Evolutionary conservation across 768 basidiomycete species (phyloP), one percentile per base, ranked within the genome.

Genomic region (Russula ochroleuca): DNA sequence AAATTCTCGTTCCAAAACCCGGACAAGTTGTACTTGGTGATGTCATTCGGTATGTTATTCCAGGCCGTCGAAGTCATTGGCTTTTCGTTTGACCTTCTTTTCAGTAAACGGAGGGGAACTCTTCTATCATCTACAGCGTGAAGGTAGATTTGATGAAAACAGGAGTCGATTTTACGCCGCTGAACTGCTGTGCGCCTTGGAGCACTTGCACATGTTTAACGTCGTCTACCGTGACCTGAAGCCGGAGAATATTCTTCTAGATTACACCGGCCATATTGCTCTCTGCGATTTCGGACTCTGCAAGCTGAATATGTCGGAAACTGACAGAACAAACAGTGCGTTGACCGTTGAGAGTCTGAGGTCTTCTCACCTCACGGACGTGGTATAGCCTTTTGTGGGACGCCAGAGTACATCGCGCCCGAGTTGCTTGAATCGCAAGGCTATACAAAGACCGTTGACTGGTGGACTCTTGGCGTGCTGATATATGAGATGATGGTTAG

Each of bases 1-100:
- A 98, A 99, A 73, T 98, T 99, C 76, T 96, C 94, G 5, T 99
- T 98, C 83, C 96, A 99, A 77, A 94, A 88, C 64, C 91, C 91
- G 1, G 96, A 98, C 74, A 99, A 99, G 74, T 79, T 99, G 7
- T 99, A 99, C 73, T 79, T 99, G 60, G 93, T 98, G 41, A 91
- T 99, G 87, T 95, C 95, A 25, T 98, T 98, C 70, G 88, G 90
- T 89, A 55, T 62, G 86, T 76, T 31, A 48, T 31, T 13, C 17
- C 28, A 23, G 8, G 40, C 10, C 8, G 5, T 31, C 45, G 5
- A 41, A 23, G 28, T 35, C 25, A 17, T 37, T 31, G n/a, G 37
- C n/a, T 40, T 37, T 48, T 58, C 14, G 10, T 31, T 31, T 53
- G 15, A 59, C 11, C 60, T 57, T 38, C 45, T 41, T 49, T 68